These are phyloP conservation scores for Malus asiatica DNA, from an alignment of 306 rosid species.

Conservation along the genomic window DNA sequence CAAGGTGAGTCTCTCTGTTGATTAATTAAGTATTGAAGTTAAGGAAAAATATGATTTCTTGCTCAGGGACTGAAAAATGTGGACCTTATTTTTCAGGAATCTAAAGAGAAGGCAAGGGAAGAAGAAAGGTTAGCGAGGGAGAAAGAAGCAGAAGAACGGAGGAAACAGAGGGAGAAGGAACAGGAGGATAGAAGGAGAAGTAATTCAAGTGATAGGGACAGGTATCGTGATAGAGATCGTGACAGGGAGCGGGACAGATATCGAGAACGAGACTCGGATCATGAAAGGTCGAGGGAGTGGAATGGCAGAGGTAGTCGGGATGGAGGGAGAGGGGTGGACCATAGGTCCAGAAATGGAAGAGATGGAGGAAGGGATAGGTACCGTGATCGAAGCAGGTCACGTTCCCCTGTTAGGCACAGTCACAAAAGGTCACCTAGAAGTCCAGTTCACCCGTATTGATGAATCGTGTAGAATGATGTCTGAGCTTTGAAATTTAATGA, in stretches of 20 bases:
- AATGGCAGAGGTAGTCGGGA: conserved; percentile 69
- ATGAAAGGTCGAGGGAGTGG: conserved; percentile 66
- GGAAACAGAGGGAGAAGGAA: conserved; percentile 79
- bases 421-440: conserved; percentile 74
- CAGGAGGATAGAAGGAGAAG: conserved; percentile 53
- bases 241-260: conserved; percentile 71
- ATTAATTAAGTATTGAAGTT: not conserved
- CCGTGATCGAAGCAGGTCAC: conserved; percentile 81
- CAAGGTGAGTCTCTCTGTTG: conserved; percentile 47
- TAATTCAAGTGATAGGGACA: conserved; percentile 76
- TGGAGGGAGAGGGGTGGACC: conserved; percentile 60
- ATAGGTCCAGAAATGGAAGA: conserved; percentile 80
- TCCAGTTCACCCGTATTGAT: conserved; percentile 58
- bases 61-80: not conserved
- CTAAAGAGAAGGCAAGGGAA: conserved; percentile 77
- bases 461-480: conserved; percentile 64
- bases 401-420: conserved; percentile 69
- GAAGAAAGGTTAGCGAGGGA: conserved; percentile 82
- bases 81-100: conserved; percentile 38
- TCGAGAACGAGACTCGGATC: conserved; percentile 63
- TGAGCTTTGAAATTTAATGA: conserved; percentile 72
- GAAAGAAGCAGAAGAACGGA: conserved; percentile 80
- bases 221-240: conserved; percentile 53
- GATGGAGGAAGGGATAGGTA: conserved; percentile 71
- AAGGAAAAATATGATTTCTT: not conserved